Percentiles rank a stretch among this genome's conserved stretches.
These are phyloP conservation scores for Acarospora socialis DNA, from an alignment of 2,329 filamentous ascomycete species.

Conservation along the genomic window DNA sequence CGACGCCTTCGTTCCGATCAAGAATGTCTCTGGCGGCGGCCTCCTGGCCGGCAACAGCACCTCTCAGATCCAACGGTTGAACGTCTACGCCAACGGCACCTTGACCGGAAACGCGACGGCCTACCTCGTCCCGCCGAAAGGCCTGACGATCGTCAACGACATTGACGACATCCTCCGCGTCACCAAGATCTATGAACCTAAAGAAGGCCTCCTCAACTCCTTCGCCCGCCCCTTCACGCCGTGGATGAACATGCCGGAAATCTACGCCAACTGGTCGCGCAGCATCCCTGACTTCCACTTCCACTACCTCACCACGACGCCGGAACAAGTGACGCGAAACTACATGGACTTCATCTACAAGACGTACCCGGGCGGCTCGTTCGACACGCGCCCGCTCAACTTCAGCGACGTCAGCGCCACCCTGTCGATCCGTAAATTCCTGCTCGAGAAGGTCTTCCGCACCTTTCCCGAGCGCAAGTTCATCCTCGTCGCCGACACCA, in stretches of 20 bases:
- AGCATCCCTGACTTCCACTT: slow-evolving; percentile 56
- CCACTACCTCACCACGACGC: slow-evolving; percentile 69
- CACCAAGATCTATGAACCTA: slow-evolving; percentile 65
- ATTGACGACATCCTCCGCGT: slow-evolving; percentile 71
- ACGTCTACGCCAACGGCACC: slow-evolving; percentile 52
- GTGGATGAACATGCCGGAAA: slow-evolving; percentile 68
- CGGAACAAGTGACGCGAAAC: slow-evolving; percentile 60
- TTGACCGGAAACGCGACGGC: slow-evolving; percentile 58
- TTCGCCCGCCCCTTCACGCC: slow-evolving; percentile 56
- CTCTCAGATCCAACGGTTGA: slow-evolving; percentile 49
- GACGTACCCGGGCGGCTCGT: slow-evolving; percentile 62
- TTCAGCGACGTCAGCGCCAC: slow-evolving; percentile 64
- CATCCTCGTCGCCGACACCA: slow-evolving; percentile 61
- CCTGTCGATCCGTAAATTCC: slow-evolving; percentile 52
- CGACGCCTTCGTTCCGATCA: slow-evolving; percentile 52
- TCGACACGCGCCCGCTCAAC: slow-evolving; percentile 65
- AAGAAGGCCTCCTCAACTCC: slow-evolving; percentile 60
- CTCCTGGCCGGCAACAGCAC: slow-evolving; percentile 52
- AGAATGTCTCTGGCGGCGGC: slow-evolving; percentile 39
- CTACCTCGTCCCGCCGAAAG: slow-evolving; percentile 56
- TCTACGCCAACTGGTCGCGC: slow-evolving; percentile 63
- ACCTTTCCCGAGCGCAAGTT: slow-evolving; percentile 65
- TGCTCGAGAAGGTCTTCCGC: slow-evolving; percentile 57
- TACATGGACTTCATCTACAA: slow-evolving; percentile 69
- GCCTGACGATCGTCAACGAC: slow-evolving; percentile 60